Percentiles rank a stretch among this genome's conserved stretches.
phyloP scores from a whole-genome alignment of 768 basidiomycete genomes.

The Mrakia frigida region DNA sequence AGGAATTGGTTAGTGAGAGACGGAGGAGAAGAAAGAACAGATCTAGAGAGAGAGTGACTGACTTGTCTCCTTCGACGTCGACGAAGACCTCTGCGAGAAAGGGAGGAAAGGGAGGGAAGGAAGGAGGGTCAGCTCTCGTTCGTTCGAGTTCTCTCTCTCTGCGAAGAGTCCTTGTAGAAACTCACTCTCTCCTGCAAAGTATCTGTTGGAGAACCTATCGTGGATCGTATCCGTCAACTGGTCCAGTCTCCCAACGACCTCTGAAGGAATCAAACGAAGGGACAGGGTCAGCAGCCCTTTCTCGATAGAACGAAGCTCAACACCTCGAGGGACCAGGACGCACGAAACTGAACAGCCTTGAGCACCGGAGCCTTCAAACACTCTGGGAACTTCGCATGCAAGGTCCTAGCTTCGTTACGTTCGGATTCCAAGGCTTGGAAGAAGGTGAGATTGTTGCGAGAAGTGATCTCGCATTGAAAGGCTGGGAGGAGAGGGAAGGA shows the following conservation, averaged over 20 bases:
- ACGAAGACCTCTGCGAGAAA: conserved; percentile 65
- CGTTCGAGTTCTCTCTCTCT: neutral
- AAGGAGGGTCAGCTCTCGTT: neutral
- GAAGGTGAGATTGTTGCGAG: conserved; percentile 88
- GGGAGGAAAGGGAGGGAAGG: conserved; percentile 22
- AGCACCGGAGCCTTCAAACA: conserved; percentile 87
- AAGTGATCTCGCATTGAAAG: conserved; percentile 96
- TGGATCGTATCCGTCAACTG: conserved; percentile 90
- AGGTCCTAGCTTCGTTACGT: conserved; percentile 74
- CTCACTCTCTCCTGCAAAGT: conserved; percentile 85
- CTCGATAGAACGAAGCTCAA: neutral
- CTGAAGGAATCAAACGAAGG: neutral
- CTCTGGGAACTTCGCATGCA: conserved; percentile 88
- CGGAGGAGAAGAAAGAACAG: neutral
- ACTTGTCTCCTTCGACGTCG: conserved; percentile 83
- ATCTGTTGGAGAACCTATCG: conserved; percentile 94
- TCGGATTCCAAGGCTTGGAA: conserved; percentile 92
- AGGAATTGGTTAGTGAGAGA: neutral
- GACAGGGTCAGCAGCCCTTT: too few relatives aligned
- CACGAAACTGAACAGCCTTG: conserved; percentile 93
- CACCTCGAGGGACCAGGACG: conserved; percentile 46
- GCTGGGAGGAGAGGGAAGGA: conserved; percentile 39
- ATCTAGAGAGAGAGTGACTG: conserved; percentile 41
- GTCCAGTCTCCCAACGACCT: conserved; percentile 48
- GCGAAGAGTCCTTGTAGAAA: conserved; percentile 35